Evolutionary conservation across 495 filamentous ascomycete genomes (phyloP).

Genomic region (Daldinia vernicosa): DNA sequence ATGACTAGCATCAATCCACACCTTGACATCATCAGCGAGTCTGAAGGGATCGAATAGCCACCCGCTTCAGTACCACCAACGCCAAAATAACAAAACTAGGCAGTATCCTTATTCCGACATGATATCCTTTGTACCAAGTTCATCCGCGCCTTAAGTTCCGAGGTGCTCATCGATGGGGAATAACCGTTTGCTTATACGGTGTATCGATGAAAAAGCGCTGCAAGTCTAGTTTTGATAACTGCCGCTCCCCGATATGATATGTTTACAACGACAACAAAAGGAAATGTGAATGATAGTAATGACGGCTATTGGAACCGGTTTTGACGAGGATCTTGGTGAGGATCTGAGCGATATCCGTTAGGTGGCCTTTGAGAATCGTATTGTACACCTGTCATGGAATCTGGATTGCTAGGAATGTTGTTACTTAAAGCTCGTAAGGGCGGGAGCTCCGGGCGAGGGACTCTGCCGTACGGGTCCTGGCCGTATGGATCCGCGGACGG

Average conservation of each 20-base stretch:
- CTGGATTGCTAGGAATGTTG: conserved; percentile 45
- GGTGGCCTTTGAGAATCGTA: conserved; percentile 54
- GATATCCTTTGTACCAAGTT: conserved; percentile 32
- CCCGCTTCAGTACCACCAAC: conserved; percentile 27
- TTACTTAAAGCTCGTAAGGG: conserved; percentile 53
- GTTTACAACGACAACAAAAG: conserved; percentile 36
- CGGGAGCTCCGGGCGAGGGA: conserved; percentile 55
- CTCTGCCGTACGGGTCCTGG: conserved; percentile 46
- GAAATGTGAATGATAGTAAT: conserved; percentile 28
- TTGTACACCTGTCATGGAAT: conserved; percentile 65
- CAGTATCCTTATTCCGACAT: conserved; percentile 32
- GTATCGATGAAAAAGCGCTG: conserved; percentile 34
- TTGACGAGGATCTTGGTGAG: conserved; percentile 26
- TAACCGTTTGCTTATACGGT: conserved; percentile 32
- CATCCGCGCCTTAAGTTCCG: conserved; percentile 29
- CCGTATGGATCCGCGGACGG: conserved; percentile 46
- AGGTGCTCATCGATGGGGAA: conserved; percentile 27
- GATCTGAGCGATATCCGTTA: neutral
- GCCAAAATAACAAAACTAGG: conserved; percentile 32
- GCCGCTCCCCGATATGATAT: conserved; percentile 26
- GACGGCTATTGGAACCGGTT: conserved; percentile 36
- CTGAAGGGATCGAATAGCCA: conserved; percentile 15
- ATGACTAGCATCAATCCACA: conserved; percentile 7
- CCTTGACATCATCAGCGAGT: conserved; percentile 10
- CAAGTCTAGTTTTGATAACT: conserved; percentile 33